Percentiles rank a stretch among this genome's conserved stretches.
Conservation (phyloP, 208 protist genomes). For the Wallacemonas sp. region DNA sequence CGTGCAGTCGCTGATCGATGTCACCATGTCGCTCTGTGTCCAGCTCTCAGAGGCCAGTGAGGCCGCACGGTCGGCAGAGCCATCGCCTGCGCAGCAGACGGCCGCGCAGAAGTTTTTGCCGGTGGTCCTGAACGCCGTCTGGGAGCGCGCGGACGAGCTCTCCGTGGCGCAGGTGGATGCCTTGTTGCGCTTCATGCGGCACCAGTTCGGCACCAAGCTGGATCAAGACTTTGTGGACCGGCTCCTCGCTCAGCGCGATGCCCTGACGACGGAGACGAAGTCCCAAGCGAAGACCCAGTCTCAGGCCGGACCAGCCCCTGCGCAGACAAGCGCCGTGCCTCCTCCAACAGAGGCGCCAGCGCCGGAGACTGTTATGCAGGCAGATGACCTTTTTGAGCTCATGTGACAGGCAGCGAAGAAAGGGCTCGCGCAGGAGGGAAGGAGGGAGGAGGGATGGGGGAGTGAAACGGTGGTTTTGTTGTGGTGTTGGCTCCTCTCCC, state of each 20-base stretch:
- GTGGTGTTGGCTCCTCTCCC: too few species aligned
- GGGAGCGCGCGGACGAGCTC: constrained; percentile 73
- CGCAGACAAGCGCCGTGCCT: neutral
- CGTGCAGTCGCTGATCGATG: constrained; percentile 44
- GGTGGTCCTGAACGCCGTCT: constrained; percentile 66
- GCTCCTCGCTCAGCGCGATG: constrained; percentile 42
- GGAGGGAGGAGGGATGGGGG: neutral
- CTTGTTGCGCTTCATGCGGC: constrained; percentile 56
- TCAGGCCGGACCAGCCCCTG: too few species aligned
- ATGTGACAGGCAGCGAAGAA: neutral
- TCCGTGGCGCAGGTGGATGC: constrained; percentile 44
- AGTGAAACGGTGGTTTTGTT: neutral
- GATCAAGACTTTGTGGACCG: constrained; percentile 76
- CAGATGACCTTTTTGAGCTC: neutral
- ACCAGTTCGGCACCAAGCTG: constrained; percentile 54
- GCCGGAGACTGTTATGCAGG: neutral
- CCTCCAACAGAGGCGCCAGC: neutral
- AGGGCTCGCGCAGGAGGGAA: too few species aligned
- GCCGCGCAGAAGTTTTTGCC: constrained; percentile 11
- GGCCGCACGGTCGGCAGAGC: neutral
- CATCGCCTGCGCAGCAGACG: neutral
- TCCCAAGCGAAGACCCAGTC: neutral
- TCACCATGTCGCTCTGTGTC: constrained; percentile 60
- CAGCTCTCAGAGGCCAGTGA: constrained; percentile 16
- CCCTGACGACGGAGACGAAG: constrained; percentile 14